Conservation (phyloP, 2,329 filamentous ascomycete genomes). For the Trichophyton benhamiae region DNA sequence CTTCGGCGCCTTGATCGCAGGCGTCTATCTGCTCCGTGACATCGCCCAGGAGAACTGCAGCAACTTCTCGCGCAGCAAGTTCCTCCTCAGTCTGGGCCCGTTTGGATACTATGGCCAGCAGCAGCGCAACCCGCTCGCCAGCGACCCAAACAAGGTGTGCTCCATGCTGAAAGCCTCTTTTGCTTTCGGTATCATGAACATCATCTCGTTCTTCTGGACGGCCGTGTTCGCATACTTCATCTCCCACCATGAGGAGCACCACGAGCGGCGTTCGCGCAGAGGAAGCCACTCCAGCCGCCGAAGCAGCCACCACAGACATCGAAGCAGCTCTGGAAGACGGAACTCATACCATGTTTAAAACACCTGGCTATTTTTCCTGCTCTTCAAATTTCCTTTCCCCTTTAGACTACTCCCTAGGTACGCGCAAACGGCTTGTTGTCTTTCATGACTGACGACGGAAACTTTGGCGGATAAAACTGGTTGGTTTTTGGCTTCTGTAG, state of each 20-base stretch:
- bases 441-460: slow-evolving; percentile 1
- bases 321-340: slow-evolving; percentile 13
- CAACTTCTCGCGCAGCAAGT: slow-evolving; percentile 41
- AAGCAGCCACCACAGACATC: slow-evolving; percentile 8
- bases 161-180: slow-evolving; percentile 85
- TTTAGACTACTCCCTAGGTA: background rate
- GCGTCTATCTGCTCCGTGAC: slow-evolving; percentile 45
- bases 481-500: background rate
- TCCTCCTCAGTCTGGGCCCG: slow-evolving; percentile 49
- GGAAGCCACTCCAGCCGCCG: slow-evolving; percentile 20
- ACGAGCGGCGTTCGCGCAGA: slow-evolving; percentile 28
- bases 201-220: slow-evolving; percentile 67
- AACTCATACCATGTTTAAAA: background rate
- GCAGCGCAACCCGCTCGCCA: slow-evolving; percentile 37
- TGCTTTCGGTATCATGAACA: slow-evolving; percentile 82
- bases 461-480: background rate
- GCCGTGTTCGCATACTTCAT: slow-evolving; percentile 51
- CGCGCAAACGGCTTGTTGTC: no score
- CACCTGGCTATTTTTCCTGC: background rate
- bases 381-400: background rate
- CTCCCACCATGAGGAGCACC: slow-evolving; percentile 24
- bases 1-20: slow-evolving; percentile 51
- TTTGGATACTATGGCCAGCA: slow-evolving; percentile 44
- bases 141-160: slow-evolving; percentile 61
- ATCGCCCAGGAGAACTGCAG: slow-evolving; percentile 56